A percentile compares a stretch with the other conserved stretches of the same genome.
Conservation (phyloP, 1,284 basidiomycete species). For the Rhodotorula sp. region DNA sequence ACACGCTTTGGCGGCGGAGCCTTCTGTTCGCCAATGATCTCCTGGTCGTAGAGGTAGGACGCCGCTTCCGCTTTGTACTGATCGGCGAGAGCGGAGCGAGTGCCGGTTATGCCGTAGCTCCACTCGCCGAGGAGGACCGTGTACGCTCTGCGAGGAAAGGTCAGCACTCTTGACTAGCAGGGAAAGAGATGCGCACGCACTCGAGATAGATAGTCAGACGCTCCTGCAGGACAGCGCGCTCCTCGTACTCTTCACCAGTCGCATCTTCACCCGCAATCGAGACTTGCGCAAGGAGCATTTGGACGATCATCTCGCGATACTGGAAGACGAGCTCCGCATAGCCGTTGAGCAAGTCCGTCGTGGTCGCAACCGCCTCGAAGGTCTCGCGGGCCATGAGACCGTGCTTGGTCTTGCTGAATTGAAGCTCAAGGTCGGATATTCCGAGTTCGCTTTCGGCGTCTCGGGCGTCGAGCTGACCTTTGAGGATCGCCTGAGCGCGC, state of each 20-base stretch:
- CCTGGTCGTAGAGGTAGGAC: constrained; percentile 13
- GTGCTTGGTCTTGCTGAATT: constrained; percentile 18
- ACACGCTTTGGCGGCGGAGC: not conserved
- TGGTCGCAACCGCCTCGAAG: constrained; percentile 35
- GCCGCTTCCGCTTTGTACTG: constrained; percentile 15
- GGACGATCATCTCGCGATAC: constrained; percentile 31
- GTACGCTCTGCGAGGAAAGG: constrained; percentile 13
- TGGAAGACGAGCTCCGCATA: constrained; percentile 37
- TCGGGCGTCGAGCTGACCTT: constrained; percentile 7
- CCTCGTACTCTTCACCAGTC: constrained; percentile 43
- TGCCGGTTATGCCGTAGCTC: constrained; percentile 23
- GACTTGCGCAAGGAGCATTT: constrained; percentile 25
- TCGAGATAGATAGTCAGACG: constrained; percentile 36
- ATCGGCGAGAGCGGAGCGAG: constrained; percentile 17
- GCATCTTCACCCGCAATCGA: constrained; percentile 32
- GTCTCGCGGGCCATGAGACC: constrained; percentile 27
- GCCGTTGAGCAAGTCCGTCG: constrained; percentile 37
- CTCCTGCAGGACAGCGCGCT: constrained; percentile 41
- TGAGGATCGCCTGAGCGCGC: constrained; percentile 8
- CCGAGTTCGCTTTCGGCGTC: constrained; percentile 14
- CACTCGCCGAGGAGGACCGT: constrained; percentile 34
- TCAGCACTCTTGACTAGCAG: not conserved
- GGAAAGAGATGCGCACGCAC: not conserved
- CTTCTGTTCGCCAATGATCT: constrained; percentile 2
- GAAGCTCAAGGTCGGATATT: constrained; percentile 35